Percentiles rank a stretch among this genome's conserved stretches.
phyloP scores from a whole-genome alignment of 2,329 filamentous ascomycete species.

The Endoconidiophora polonica region DNA sequence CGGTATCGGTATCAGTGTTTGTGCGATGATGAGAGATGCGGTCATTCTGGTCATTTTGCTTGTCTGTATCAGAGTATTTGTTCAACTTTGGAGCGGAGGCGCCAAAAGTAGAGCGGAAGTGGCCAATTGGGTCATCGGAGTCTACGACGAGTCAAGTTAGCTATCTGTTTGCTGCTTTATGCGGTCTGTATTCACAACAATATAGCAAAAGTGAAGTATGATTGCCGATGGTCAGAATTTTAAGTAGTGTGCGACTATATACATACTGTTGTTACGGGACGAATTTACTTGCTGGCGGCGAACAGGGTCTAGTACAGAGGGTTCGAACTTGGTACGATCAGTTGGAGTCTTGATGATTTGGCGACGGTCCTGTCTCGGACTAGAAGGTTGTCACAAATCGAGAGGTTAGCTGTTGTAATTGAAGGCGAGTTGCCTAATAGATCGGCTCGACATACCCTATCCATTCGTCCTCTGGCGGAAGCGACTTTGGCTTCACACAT shows the following conservation, averaged over 20 bases:
- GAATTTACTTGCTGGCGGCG: constrained; percentile 10
- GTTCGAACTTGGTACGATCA: constrained; percentile 13
- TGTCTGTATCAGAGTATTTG: constrained; percentile 7
- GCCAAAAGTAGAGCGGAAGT: constrained; percentile 12
- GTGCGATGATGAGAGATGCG: constrained; percentile 35
- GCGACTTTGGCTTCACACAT: constrained; percentile 58
- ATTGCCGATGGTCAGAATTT: not conserved
- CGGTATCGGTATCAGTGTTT: constrained; percentile 30
- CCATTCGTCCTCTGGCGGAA: constrained; percentile 84
- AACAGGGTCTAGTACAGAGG: constrained; percentile 14
- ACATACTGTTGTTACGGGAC: constrained; percentile 4
- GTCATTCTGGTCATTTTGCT: constrained; percentile 33
- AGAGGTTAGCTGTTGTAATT: not conserved
- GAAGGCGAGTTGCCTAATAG: not conserved
- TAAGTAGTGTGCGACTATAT: not conserved
- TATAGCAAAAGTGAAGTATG: not conserved
- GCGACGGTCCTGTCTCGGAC: constrained; percentile 2
- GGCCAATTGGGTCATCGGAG: constrained; percentile 11
- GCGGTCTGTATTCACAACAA: not conserved
- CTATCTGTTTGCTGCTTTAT: not conserved
- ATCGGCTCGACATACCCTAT: constrained; percentile 55
- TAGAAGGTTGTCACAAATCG: not conserved
- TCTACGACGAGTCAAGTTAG: not conserved
- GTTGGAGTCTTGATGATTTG: constrained; percentile 11
- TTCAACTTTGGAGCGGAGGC: constrained; percentile 1